phyloP scores from a whole-genome alignment of 345 rosid genomes.

The Populus deltoides region DNA sequence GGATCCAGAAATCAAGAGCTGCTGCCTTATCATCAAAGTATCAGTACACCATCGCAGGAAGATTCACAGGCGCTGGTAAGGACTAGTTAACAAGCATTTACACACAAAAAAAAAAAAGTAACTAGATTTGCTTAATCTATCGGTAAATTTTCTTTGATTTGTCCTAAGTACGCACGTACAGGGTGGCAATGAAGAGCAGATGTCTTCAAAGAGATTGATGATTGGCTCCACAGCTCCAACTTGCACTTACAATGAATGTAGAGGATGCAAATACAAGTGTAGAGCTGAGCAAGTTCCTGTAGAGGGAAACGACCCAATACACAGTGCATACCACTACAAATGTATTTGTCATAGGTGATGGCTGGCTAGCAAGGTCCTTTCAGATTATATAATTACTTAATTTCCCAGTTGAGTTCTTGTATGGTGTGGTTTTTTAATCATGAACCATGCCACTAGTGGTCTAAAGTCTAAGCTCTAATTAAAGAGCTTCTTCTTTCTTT shows the following conservation, averaged over 20 bases:
- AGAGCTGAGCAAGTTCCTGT: conserved; percentile 95
- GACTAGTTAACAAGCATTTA: too few relatives aligned
- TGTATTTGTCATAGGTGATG: conserved; percentile 75
- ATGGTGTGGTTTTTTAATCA: too few relatives aligned
- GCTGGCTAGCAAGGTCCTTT: too few relatives aligned
- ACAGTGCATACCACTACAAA: conserved; percentile 84
- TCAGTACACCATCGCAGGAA: conserved; percentile 1
- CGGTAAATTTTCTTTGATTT: too few relatives aligned
- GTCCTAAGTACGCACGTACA: too few relatives aligned
- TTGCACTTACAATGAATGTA: conserved; percentile 88
- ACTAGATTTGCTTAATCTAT: too few relatives aligned
- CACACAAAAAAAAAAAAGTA: too few relatives aligned
- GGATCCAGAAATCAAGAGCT: conserved; percentile 41
- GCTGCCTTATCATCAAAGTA: conserved; percentile 19
- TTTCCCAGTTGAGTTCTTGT: background rate
- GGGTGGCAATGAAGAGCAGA: too few relatives aligned
- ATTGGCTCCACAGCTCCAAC: conserved; percentile 92
- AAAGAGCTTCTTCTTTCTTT: background rate
- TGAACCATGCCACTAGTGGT: background rate
- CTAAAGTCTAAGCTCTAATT: too few relatives aligned
- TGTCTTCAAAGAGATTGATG: conserved; percentile 56
- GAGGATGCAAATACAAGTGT: conserved; percentile 91
- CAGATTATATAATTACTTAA: background rate
- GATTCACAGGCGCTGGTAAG: conserved; percentile 37
- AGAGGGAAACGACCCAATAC: conserved; percentile 88